Evolutionary conservation across 2,329 filamentous ascomycete genomes (phyloP).

Genomic region (Colletotrichum scovillei): DNA sequence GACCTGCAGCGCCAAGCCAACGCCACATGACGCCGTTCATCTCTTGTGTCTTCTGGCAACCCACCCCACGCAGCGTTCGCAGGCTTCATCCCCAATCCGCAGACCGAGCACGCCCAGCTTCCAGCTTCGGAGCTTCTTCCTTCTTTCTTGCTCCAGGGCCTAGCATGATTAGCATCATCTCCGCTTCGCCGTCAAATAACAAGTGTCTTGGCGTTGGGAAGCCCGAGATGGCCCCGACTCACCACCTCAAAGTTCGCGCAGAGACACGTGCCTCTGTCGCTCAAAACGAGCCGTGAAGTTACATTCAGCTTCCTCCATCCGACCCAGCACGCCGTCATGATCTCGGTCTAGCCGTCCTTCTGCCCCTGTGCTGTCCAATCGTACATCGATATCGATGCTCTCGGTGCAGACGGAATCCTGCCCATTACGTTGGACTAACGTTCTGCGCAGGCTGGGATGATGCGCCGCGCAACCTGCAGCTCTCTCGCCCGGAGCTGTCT

Average conservation of each 20-base stretch:
- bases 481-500: background rate
- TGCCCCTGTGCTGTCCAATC: slow-evolving; percentile 17
- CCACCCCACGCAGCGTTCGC: slow-evolving; percentile 17
- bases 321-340: slow-evolving; percentile 30
- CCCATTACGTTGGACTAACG: slow-evolving; percentile 25
- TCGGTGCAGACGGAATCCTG: slow-evolving; percentile 23
- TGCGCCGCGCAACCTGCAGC: slow-evolving; percentile 17
- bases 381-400: background rate
- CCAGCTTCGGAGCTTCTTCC: background rate
- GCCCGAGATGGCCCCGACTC: slow-evolving; percentile 5
- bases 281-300: slow-evolving; percentile 32
- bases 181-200: slow-evolving; percentile 23
- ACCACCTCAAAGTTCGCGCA: slow-evolving; percentile 5
- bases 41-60: background rate
- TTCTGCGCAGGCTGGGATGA: slow-evolving; percentile 8
- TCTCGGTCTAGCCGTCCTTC: slow-evolving; percentile 19
- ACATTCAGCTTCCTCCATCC: slow-evolving; percentile 6
- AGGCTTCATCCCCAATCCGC: slow-evolving; percentile 28
- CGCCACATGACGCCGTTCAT: slow-evolving; percentile 33
- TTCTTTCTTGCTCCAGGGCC: slow-evolving; percentile 7
- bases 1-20: slow-evolving; percentile 34
- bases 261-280: slow-evolving; percentile 28
- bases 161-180: slow-evolving; percentile 18
- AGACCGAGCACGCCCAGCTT: slow-evolving; percentile 15
- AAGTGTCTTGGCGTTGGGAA: slow-evolving; percentile 24